phyloP scores from a whole-genome alignment of 2,329 filamentous ascomycete species.

The Ophiostoma fasciatum region DNA sequence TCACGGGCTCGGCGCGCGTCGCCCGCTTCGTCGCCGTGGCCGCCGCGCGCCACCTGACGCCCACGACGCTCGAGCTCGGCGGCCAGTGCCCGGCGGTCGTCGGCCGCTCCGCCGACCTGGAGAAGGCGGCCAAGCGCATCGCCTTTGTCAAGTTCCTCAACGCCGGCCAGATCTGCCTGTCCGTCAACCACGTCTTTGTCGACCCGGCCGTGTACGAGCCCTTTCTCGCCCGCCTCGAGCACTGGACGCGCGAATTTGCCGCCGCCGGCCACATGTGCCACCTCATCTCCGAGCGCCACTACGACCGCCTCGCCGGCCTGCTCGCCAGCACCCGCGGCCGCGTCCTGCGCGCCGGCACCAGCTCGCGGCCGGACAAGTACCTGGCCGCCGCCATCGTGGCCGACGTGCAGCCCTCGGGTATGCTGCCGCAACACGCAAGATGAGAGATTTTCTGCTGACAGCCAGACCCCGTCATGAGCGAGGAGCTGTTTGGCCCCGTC shows the following conservation, averaged over 20 bases:
- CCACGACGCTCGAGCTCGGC: conserved; percentile 28
- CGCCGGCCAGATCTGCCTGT: conserved; percentile 26
- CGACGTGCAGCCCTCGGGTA: conserved; percentile 19
- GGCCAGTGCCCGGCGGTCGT: conserved; percentile 30
- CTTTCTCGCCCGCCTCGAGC: conserved; percentile 17
- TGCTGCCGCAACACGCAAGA: too few species aligned
- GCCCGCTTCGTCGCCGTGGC: conserved; percentile 23
- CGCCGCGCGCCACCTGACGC: conserved; percentile 30
- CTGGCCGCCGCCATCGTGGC: conserved; percentile 25
- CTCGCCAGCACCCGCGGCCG: conserved; percentile 22
- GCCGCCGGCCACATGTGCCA: background rate
- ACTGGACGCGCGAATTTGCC: background rate
- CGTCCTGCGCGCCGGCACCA: conserved; percentile 11
- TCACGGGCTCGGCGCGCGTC: conserved; percentile 25
- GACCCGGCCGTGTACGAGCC: conserved; percentile 23
- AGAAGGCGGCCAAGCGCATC: conserved; percentile 27
- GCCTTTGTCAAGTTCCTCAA: conserved; percentile 27
- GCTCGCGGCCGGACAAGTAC: conserved; percentile 16
- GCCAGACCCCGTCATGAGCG: conserved; percentile 24
- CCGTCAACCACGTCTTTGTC: conserved; percentile 29
- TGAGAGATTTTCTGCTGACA: too few species aligned
- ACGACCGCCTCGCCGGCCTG: conserved; percentile 23
- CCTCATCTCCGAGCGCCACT: conserved; percentile 29
- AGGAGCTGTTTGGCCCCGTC: conserved; percentile 31
- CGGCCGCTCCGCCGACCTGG: conserved; percentile 23